These are phyloP conservation scores for Fusarium redolens DNA, from an alignment of 2,329 filamentous ascomycete genomes.

Conservation along the genomic window DNA sequence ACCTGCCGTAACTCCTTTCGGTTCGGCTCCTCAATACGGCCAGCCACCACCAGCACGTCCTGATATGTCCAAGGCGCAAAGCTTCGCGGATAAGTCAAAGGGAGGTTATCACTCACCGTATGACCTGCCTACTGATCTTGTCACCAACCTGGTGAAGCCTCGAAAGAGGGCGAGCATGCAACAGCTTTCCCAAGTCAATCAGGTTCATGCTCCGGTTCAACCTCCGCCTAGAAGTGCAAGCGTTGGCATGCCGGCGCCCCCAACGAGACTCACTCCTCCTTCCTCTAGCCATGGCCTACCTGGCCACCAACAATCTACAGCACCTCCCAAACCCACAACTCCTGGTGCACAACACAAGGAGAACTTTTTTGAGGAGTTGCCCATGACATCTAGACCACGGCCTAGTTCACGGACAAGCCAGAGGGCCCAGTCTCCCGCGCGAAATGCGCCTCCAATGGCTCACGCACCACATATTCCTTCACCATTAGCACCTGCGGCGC, in stretches of 20 bases:
- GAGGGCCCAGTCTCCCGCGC: slow-evolving; percentile 57
- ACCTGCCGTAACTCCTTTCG: slow-evolving; percentile 38
- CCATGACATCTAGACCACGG: slow-evolving; percentile 70
- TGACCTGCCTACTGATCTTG: slow-evolving; percentile 89
- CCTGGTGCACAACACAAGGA: slow-evolving; percentile 55
- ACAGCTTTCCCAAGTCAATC: slow-evolving; percentile 59
- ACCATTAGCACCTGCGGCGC: slow-evolving; percentile 40
- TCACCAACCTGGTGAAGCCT: slow-evolving; percentile 66
- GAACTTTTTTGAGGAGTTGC: slow-evolving; percentile 84
- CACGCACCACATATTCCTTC: slow-evolving; percentile 41
- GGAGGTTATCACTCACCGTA: slow-evolving; percentile 95
- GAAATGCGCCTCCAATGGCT: slow-evolving; percentile 45
- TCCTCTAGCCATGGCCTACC: slow-evolving; percentile 50
- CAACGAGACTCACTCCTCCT: slow-evolving; percentile 46
- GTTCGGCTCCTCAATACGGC: slow-evolving; percentile 51
- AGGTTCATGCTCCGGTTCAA: slow-evolving; percentile 53
- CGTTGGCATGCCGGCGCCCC: slow-evolving; percentile 54
- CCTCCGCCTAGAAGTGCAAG: slow-evolving; percentile 71
- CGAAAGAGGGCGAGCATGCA: slow-evolving; percentile 72
- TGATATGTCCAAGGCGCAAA: slow-evolving; percentile 73
- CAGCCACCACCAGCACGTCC: slow-evolving; percentile 52
- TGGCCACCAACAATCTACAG: slow-evolving; percentile 49
- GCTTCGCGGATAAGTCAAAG: slow-evolving; percentile 91
- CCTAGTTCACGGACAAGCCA: slow-evolving; percentile 67
- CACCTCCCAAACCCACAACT: slow-evolving; percentile 50